These are phyloP conservation scores for Melampsora americana DNA, from an alignment of 1,284 basidiomycete genomes.

Conservation along the genomic window DNA sequence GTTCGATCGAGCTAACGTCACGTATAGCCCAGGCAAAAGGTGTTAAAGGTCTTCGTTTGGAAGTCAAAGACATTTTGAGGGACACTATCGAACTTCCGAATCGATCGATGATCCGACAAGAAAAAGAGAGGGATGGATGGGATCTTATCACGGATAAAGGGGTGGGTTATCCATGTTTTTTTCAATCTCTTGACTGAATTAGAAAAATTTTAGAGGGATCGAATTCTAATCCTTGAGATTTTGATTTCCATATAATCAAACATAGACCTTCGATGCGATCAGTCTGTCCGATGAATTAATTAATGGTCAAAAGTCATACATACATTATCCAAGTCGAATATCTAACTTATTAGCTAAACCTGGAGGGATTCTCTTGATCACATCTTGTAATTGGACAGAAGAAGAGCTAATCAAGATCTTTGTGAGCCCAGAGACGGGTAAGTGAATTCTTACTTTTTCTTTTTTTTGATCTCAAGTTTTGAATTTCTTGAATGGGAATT, in stretches of 20 bases:
- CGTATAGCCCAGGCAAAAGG: conserved; percentile 26
- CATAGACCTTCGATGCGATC: conserved; percentile 43
- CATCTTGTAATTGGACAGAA: conserved; percentile 42
- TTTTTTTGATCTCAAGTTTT: not conserved
- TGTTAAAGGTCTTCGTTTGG: conserved; percentile 14
- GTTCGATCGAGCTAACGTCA: conserved; percentile 21
- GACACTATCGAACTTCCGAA: conserved; percentile 8
- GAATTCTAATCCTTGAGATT: not conserved
- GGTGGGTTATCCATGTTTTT: no score
- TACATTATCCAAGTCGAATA: conserved; percentile 18
- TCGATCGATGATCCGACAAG: not conserved
- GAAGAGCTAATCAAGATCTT: conserved; percentile 24
- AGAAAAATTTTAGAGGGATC: not conserved
- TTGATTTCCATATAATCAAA: not conserved
- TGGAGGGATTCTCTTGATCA: conserved; percentile 28
- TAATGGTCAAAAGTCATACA: conserved; percentile 2
- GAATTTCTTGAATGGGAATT: not conserved
- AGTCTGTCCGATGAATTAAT: conserved; percentile 20
- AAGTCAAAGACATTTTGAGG: conserved; percentile 19
- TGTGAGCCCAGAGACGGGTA: conserved; percentile 8
- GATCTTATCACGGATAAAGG: conserved; percentile 43
- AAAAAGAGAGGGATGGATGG: conserved; percentile 14
- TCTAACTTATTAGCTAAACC: conserved; percentile 12
- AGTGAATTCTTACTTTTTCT: not conserved
- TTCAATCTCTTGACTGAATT: no score